Conservation (phyloP, 768 basidiomycete genomes). For the Leccinum olivaceopallidum region DNA sequence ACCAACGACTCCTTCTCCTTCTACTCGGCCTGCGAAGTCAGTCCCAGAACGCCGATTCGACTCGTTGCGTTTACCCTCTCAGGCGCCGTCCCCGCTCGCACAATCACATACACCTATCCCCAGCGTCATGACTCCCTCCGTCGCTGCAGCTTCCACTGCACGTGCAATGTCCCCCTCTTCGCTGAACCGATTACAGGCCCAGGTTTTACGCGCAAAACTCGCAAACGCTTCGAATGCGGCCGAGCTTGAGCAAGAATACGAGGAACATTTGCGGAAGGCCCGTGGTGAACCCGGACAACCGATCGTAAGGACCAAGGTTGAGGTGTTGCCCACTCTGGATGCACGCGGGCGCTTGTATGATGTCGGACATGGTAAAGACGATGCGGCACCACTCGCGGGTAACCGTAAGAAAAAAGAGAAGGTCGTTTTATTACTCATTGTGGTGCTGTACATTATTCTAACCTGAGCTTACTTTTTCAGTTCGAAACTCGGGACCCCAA, state of each 20-base stretch:
- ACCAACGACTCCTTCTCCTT: constrained; percentile 58
- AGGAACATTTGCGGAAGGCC: constrained; percentile 57
- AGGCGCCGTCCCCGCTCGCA: constrained; percentile 55
- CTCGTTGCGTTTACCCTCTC: constrained; percentile 60
- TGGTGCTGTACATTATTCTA: background rate
- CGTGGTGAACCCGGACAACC: constrained; percentile 44
- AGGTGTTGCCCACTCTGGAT: constrained; percentile 89
- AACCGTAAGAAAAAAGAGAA: constrained; percentile 82
- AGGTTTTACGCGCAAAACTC: constrained; percentile 88
- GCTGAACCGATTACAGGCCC: constrained; percentile 90
- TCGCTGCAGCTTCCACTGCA: constrained; percentile 29
- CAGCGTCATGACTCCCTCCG: constrained; percentile 80
- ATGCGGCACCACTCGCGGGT: constrained; percentile 50
- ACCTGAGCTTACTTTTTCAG: constrained; percentile 33
- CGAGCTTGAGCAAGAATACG: constrained; percentile 83
- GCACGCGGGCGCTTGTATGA: constrained; percentile 86
- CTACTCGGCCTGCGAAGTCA: constrained; percentile 27
- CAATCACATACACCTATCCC: constrained; percentile 85
- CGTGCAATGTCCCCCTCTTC: constrained; percentile 72
- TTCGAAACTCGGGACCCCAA: constrained; percentile 89
- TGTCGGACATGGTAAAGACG: constrained; percentile 76
- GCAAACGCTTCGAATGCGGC: constrained; percentile 78
- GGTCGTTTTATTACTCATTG: constrained; percentile 34
- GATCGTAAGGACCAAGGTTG: constrained; percentile 58
- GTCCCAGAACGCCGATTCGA: constrained; percentile 56